These are phyloP conservation scores for Ceratocystis albifundus DNA, from an alignment of 2,329 filamentous ascomycete genomes.

Conservation along the genomic window DNA sequence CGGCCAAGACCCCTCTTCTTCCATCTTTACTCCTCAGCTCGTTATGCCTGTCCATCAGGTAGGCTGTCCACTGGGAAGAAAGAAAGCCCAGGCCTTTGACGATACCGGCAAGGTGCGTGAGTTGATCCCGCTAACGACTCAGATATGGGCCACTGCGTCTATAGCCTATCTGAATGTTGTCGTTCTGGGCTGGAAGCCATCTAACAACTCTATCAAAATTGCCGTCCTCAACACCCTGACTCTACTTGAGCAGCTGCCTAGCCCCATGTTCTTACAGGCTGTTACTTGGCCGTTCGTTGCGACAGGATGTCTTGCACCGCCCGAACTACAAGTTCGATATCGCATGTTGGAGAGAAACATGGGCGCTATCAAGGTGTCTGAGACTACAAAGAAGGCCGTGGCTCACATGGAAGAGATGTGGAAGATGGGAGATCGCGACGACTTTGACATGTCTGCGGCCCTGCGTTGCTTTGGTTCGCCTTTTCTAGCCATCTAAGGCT, in stretches of 20 bases:
- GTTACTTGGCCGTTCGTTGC: slow-evolving; percentile 36
- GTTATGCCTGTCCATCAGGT: slow-evolving; percentile 22
- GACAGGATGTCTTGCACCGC: slow-evolving; percentile 33
- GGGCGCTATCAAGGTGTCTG: slow-evolving; percentile 36
- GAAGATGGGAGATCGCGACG: slow-evolving; percentile 26
- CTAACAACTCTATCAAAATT: slow-evolving; percentile 33
- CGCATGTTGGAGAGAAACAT: slow-evolving; percentile 34
- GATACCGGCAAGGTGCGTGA: slow-evolving; percentile 21
- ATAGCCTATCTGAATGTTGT: slow-evolving; percentile 40
- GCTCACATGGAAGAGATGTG: slow-evolving; percentile 39
- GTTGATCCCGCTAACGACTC: slow-evolving; percentile 26
- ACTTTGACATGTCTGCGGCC: slow-evolving; percentile 15
- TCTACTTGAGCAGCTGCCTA: slow-evolving; percentile 31
- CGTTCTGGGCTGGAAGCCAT: slow-evolving; percentile 41
- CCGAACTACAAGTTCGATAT: slow-evolving; percentile 35
- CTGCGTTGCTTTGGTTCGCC: slow-evolving; percentile 17
- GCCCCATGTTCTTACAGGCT: slow-evolving; percentile 30
- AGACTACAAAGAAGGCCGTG: slow-evolving; percentile 36
- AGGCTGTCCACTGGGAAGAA: slow-evolving; percentile 18
- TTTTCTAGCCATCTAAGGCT: slow-evolving; percentile 19
- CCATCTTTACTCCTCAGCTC: slow-evolving; percentile 13
- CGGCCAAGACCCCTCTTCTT: slow-evolving; percentile 12
- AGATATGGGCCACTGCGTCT: slow-evolving; percentile 40
- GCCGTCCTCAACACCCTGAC: slow-evolving; percentile 27
- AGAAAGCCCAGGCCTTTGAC: slow-evolving; percentile 19